Percentiles rank a stretch among this genome's conserved stretches.
Conservation (phyloP, 768 basidiomycete genomes). For the Mycena albidolilacea region DNA sequence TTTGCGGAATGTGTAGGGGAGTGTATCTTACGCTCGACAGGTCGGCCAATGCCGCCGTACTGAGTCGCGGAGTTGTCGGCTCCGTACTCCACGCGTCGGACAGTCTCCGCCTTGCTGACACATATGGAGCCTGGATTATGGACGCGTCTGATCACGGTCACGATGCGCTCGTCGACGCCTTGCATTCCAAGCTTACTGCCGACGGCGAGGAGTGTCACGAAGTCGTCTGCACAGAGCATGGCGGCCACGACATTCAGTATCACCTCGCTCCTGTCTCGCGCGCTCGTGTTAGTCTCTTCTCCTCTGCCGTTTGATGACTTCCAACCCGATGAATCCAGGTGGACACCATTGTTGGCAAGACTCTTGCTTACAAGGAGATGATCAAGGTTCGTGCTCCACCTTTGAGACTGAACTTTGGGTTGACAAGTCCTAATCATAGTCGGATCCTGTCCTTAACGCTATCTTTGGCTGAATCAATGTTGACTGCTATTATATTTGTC, state of each 20-base stretch:
- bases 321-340: conserved; percentile 25
- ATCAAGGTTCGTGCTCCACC: conserved; percentile 19
- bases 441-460: neutral
- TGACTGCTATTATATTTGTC: conserved; percentile 15
- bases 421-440: conserved; percentile 25
- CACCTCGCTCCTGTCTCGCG: conserved; percentile 22
- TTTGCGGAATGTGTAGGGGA: conserved; percentile 15
- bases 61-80: conserved; percentile 25
- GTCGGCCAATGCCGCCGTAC: neutral
- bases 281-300: conserved; percentile 29
- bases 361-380: conserved; percentile 2
- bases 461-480: conserved; percentile 18
- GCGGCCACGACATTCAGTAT: conserved; percentile 28
- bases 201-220: conserved; percentile 33
- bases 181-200: conserved; percentile 32
- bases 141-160: conserved; percentile 21
- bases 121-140: conserved; percentile 27
- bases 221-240: conserved; percentile 27
- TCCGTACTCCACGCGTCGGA: conserved; percentile 24
- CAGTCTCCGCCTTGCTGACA: conserved; percentile 20
- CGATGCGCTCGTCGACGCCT: conserved; percentile 21
- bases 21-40: conserved; percentile 9
- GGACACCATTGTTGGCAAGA: conserved; percentile 27
- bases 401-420: conserved; percentile 9
- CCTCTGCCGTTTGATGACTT: conserved; percentile 20